These are phyloP conservation scores for Cantharellus anzutake DNA, from an alignment of 768 basidiomycete species.

Conservation along the genomic window DNA sequence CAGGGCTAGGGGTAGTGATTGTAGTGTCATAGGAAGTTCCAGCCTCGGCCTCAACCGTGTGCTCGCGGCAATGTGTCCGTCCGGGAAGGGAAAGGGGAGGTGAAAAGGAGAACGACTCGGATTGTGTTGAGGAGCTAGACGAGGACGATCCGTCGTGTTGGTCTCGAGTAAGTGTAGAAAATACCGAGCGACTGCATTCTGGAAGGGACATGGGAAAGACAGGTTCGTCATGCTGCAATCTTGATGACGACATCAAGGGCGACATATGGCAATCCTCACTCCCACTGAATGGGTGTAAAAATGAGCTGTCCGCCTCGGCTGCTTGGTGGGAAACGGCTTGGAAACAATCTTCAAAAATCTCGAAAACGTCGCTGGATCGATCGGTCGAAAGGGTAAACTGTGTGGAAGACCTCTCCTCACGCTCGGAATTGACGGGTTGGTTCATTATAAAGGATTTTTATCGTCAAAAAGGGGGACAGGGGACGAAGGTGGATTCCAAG, in stretches of 20 bases:
- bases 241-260: background rate
- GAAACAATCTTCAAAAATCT: background rate
- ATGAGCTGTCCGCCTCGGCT: background rate
- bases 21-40: background rate
- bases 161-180: background rate
- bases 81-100: background rate
- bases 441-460: too few relatives aligned
- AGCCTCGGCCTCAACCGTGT: background rate
- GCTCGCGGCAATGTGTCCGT: too few relatives aligned
- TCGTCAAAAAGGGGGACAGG: too few relatives aligned
- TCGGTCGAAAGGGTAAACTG: too few relatives aligned
- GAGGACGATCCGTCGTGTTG: background rate
- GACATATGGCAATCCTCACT: background rate
- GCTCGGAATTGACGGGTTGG: too few relatives aligned
- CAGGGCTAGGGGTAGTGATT: background rate
- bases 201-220: background rate
- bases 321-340: background rate
- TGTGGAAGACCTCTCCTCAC: too few relatives aligned
- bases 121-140: background rate
- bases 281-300: background rate
- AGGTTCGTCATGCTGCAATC: background rate
- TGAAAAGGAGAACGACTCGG: background rate
- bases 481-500: too few relatives aligned
- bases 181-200: background rate
- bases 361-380: background rate